Evolutionary conservation across 148 eudicot genomes (phyloP), one percentile per base, ranked within the genome.

Genomic region (Fagopyrum homotropicum): DNA sequence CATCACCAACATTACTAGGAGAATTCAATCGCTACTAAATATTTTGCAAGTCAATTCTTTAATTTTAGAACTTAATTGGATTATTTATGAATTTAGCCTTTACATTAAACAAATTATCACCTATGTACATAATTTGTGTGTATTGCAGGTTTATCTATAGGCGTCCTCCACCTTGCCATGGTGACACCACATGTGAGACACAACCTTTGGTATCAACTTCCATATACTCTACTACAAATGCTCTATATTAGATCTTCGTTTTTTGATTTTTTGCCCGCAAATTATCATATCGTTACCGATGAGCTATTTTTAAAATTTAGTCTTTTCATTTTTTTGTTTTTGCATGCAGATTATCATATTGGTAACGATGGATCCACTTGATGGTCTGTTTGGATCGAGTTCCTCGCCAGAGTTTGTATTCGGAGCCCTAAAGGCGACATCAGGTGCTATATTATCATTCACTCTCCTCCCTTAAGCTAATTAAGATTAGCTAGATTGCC

Each of bases 101-200:
- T n/a, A n/a, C n/a, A n/a, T n/a, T n/a, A n/a, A n/a, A n/a, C n/a
- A n/a, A n/a, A n/a, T n/a, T n/a, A n/a, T n/a, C n/a, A n/a, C n/a
- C n/a, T n/a, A n/a, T n/a, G n/a, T n/a, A n/a, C n/a, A n/a, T n/a
- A n/a, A n/a, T n/a, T n/a, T n/a, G n/a, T 30, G 35, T 30, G 0
- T 29, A 61, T 61, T 73, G 7, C 56, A 87, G 90, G 90, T 69
- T 85, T 89, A 2, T 82, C 92, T 22, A 77, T 89, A 1, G 93
- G 93, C 75, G 89, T 89, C 44, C 86, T 89, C 15, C 85, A 87
- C 72, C 86, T 89, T 48, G 85, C 93, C 29, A 85, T 89, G 15
- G 87, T 83, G 17, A 77, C 87, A 22, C 93, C 93, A 77, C 90
- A 87, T 84, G 90, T 87, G 75, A 75, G 70, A 60, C 29, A 10